These are phyloP conservation scores for Phoma sp. DNA, from an alignment of 2,329 filamentous ascomycete species.

Conservation along the genomic window DNA sequence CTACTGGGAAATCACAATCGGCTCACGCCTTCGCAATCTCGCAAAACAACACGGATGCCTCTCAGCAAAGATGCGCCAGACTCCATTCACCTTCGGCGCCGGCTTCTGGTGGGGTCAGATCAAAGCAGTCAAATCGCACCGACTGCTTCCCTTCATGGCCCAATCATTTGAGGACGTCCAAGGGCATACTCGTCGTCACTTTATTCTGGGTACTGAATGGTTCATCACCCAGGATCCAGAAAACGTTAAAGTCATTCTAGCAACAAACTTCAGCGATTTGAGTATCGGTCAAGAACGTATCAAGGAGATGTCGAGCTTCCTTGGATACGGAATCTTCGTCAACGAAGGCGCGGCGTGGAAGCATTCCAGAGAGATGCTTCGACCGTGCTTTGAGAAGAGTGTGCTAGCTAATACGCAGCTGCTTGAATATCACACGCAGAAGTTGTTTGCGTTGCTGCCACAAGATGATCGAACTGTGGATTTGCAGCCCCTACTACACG, in stretches of 20 bases:
- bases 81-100: conserved; percentile 49
- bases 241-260: conserved; percentile 33
- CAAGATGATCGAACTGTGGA: conserved; percentile 29
- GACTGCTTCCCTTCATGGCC: conserved; percentile 15
- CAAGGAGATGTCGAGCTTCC: conserved; percentile 11
- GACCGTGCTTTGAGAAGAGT: conserved; percentile 34
- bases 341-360: conserved; percentile 36
- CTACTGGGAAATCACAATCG: conserved; percentile 38
- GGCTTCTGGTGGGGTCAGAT: conserved; percentile 52
- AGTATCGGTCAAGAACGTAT: conserved; percentile 26
- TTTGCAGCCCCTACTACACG: conserved; percentile 35
- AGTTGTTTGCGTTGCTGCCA: conserved; percentile 28
- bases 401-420: conserved; percentile 31
- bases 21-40: conserved; percentile 39
- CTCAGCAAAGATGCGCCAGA: conserved; percentile 44
- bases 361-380: conserved; percentile 34
- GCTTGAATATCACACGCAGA: conserved; percentile 29
- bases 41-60: conserved; percentile 53
- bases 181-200: conserved; percentile 17
- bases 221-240: conserved; percentile 32
- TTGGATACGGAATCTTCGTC: conserved; percentile 37
- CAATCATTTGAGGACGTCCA: conserved; percentile 5
- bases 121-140: conserved; percentile 39
- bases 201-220: conserved; percentile 14
- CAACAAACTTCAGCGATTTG: conserved; percentile 27